Percentiles rank a stretch among this genome's conserved stretches.
These are phyloP conservation scores for Adansonia madagascariensis DNA, from an alignment of 441 rosid genomes.

Conservation along the genomic window DNA sequence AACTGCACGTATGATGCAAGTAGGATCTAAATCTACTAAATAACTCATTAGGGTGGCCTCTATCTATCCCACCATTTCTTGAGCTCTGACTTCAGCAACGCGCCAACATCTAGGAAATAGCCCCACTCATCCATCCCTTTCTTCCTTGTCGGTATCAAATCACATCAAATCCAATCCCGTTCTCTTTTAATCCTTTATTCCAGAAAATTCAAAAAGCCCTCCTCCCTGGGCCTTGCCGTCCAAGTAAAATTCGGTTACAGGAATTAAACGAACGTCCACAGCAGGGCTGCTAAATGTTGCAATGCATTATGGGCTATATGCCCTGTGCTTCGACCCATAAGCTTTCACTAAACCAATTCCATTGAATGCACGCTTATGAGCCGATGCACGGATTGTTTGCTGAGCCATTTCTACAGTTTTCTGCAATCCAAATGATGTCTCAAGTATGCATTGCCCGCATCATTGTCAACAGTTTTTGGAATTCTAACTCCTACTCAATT, in stretches of 20 bases:
- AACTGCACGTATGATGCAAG: slow-evolving; percentile 86
- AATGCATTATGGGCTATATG: slow-evolving; percentile 67
- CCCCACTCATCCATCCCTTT: slow-evolving; percentile 51
- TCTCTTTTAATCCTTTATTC: slow-evolving; percentile 43
- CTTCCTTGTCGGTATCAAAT: slow-evolving; percentile 73
- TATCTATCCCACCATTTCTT: slow-evolving; percentile 63
- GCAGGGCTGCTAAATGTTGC: slow-evolving; percentile 88
- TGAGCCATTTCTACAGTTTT: slow-evolving; percentile 91
- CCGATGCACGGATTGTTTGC: slow-evolving; percentile 51
- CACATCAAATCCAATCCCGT: slow-evolving; percentile 56
- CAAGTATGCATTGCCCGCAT: slow-evolving; percentile 66
- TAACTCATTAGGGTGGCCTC: slow-evolving; percentile 63
- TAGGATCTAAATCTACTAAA: slow-evolving; percentile 81
- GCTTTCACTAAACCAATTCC: slow-evolving; percentile 65
- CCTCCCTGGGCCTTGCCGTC: slow-evolving; percentile 53
- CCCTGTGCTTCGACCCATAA: slow-evolving; percentile 91
- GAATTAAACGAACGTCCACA: slow-evolving; percentile 83
- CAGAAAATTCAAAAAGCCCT: slow-evolving; percentile 73
- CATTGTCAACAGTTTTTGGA: slow-evolving; percentile 87
- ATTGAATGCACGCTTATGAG: too few relatives aligned
- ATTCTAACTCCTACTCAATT: slow-evolving; percentile 45
- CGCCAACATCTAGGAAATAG: slow-evolving; percentile 58
- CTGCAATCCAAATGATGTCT: slow-evolving; percentile 84
- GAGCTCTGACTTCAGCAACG: slow-evolving; percentile 73
- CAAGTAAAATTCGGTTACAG: slow-evolving; percentile 67